Percentiles rank a stretch among this genome's conserved stretches.
Evolutionary conservation across 148 eudicot genomes (phyloP).

Genomic region (Heliosperma pusillum): DNA sequence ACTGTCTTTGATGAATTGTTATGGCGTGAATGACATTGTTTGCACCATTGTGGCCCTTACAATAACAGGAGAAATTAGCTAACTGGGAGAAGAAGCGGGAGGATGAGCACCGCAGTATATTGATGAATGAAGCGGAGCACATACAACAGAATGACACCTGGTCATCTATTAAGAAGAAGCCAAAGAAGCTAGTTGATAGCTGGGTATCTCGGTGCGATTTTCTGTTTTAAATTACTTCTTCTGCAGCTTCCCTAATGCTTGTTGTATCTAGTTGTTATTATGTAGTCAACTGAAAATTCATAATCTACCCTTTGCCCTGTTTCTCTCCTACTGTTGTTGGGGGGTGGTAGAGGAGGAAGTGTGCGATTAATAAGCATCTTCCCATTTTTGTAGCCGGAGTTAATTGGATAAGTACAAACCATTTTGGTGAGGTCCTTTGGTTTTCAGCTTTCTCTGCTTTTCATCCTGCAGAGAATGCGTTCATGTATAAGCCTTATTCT

Average conservation of each 20-base stretch:
- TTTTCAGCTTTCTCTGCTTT: not conserved
- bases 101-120: slow-evolving; percentile 61
- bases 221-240: slow-evolving; percentile 3
- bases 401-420: not conserved
- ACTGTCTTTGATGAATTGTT: not conserved
- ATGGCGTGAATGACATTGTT: slow-evolving; percentile 4
- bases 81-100: slow-evolving; percentile 70
- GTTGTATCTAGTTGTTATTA: too few relatives aligned
- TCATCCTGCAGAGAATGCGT: not conserved
- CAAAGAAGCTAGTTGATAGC: slow-evolving; percentile 46
- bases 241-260: not conserved
- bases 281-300: not conserved
- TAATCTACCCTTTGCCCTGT: not conserved
- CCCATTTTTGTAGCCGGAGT: not conserved
- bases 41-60: slow-evolving; percentile 4
- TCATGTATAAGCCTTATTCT: not conserved
- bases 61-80: slow-evolving; percentile 52
- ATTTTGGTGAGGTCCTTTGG: not conserved
- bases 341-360: not conserved
- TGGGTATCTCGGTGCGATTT: slow-evolving; percentile 57
- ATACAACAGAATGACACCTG: slow-evolving; percentile 51
- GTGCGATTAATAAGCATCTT: not conserved
- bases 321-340: not conserved
- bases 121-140: slow-evolving; percentile 74
- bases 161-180: slow-evolving; percentile 47